phyloP scores from a whole-genome alignment of 2,329 filamentous ascomycete genomes.

The Venturia nashicola region DNA sequence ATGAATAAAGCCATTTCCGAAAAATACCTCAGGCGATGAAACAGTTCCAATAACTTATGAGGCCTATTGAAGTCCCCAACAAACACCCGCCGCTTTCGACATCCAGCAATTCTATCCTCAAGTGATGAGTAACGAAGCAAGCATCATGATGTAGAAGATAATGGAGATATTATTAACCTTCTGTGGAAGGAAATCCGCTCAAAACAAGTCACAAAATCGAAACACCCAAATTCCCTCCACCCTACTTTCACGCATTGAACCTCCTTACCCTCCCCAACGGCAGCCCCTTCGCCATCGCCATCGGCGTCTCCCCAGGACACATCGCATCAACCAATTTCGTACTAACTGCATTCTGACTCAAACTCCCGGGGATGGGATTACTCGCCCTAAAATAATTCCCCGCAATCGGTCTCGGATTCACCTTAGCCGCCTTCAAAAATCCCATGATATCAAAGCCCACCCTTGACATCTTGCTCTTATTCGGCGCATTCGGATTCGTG shows the following conservation, averaged over 20 bases:
- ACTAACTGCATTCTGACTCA: neutral
- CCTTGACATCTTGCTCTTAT: neutral
- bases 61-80: neutral
- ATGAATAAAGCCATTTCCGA: neutral
- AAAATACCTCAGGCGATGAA: neutral
- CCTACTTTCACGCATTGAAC: neutral
- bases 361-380: constrained; percentile 5
- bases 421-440: constrained; percentile 4
- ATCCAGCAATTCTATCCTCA: neutral
- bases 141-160: neutral
- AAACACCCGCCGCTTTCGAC: neutral
- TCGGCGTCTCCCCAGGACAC: constrained; percentile 5
- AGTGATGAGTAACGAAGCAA: neutral
- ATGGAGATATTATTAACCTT: neutral
- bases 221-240: neutral
- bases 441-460: constrained; percentile 9
- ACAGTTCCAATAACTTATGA: neutral
- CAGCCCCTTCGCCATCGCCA: neutral
- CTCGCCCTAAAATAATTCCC: constrained; percentile 9
- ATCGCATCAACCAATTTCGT: neutral
- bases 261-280: neutral
- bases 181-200: neutral
- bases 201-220: neutral
- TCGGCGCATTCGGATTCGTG: neutral
- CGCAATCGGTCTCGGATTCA: constrained; percentile 8